Percentiles rank a stretch among this genome's conserved stretches.
These are phyloP conservation scores for Amauroascus verrucosus DNA, from an alignment of 2,329 filamentous ascomycete species.

Conservation along the genomic window DNA sequence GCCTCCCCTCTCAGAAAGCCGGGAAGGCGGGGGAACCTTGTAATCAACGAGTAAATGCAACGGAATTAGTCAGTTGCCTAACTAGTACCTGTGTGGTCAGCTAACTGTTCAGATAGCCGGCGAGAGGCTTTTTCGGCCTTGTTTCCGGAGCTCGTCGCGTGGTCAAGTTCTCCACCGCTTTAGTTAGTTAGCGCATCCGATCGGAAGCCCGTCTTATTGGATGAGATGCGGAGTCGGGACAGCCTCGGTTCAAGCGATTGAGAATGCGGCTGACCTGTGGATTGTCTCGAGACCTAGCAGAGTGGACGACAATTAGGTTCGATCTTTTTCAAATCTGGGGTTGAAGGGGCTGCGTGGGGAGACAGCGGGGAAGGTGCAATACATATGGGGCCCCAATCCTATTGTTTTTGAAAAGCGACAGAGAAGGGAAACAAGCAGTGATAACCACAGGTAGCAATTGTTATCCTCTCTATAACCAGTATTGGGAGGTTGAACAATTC, in stretches of 20 bases:
- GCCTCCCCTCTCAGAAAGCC: no score
- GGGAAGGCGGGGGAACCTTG: no score
- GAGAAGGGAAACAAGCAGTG: not conserved
- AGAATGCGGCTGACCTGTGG: not conserved
- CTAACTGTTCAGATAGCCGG: no score
- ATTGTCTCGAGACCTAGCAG: no score
- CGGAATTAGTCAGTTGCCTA: not conserved
- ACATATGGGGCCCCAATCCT: not conserved
- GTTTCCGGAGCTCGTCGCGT: no score
- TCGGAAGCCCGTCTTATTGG: constrained; percentile 1
- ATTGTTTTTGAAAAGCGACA: no score
- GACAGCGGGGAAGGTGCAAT: not conserved
- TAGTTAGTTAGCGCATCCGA: constrained; percentile 1
- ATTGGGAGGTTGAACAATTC: not conserved
- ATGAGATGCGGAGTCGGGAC: no score
- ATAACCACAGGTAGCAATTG: not conserved
- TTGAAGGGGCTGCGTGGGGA: not conserved
- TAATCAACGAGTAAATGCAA: not conserved
- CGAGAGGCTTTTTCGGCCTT: not conserved
- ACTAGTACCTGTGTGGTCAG: no score
- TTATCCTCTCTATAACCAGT: no score
- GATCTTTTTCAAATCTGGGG: not conserved
- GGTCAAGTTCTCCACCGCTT: not conserved
- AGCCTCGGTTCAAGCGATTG: no score
- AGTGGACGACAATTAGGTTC: not conserved